Evolutionary conservation across 352 stramenopile species (phyloP).

Genomic region (Blastocystis sp.): DNA sequence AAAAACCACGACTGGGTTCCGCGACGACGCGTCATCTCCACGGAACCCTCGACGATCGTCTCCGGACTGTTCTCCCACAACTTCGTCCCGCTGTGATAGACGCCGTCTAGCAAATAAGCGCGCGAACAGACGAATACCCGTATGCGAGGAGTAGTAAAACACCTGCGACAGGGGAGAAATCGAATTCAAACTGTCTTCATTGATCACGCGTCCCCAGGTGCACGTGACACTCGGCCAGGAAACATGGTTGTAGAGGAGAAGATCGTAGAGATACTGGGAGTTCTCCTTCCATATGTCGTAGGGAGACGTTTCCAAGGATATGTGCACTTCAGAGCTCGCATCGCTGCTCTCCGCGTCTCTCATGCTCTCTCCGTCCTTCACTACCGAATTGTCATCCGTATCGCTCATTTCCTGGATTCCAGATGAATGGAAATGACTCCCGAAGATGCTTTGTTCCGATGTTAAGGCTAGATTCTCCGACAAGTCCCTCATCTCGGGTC

Average conservation of each 20-base stretch:
- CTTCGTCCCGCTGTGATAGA: not conserved
- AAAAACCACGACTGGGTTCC: slow-evolving; percentile 69
- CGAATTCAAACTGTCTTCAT: slow-evolving; percentile 25
- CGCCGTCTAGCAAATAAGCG: slow-evolving; percentile 2
- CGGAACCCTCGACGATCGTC: not conserved
- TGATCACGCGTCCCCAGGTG: slow-evolving; percentile 35
- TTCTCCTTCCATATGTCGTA: slow-evolving; percentile 68
- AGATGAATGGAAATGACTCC: too few species aligned
- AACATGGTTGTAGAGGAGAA: slow-evolving; percentile 49
- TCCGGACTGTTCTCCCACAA: slow-evolving; percentile 47
- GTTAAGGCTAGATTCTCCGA: too few species aligned
- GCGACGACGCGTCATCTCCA: slow-evolving; percentile 34
- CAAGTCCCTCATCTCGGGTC: too few species aligned
- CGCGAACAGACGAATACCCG: not conserved
- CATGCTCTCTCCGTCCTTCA: not conserved
- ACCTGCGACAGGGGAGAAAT: slow-evolving; percentile 46
- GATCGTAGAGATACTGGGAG: slow-evolving; percentile 64
- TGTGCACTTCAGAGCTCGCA: not conserved
- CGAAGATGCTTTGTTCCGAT: too few species aligned
- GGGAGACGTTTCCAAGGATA: not conserved
- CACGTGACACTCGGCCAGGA: slow-evolving; percentile 47
- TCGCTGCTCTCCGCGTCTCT: not conserved
- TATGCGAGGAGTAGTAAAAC: slow-evolving; percentile 30
- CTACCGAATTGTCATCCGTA: not conserved
- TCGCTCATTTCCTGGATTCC: not conserved